These are phyloP conservation scores for Agrostemma githago DNA, from an alignment of 148 eudicot genomes.

Conservation along the genomic window DNA sequence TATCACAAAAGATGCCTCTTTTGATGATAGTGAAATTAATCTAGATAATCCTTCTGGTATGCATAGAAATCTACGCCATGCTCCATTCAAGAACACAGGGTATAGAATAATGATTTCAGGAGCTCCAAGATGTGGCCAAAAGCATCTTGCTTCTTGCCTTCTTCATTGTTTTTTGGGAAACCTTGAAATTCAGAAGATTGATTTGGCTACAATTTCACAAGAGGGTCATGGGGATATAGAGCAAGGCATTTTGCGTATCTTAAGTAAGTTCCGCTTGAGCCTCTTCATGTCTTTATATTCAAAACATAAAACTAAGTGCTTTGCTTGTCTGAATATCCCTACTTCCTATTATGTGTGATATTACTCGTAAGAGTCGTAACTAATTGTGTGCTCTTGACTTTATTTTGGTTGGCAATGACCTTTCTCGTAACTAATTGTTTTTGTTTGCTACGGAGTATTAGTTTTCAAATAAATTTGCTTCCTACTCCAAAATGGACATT, in stretches of 20 bases:
- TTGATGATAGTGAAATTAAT: slow-evolving; percentile 27
- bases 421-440: neutral
- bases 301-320: slow-evolving; percentile 18
- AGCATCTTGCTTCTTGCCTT: slow-evolving; percentile 88
- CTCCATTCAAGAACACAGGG: slow-evolving; percentile 48
- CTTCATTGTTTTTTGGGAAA: slow-evolving; percentile 81
- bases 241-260: slow-evolving; percentile 66
- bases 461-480: neutral
- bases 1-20: slow-evolving; percentile 26
- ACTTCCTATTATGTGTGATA: neutral
- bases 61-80: slow-evolving; percentile 34
- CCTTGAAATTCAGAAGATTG: slow-evolving; percentile 70
- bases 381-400: neutral
- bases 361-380: too few relatives aligned
- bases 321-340: neutral
- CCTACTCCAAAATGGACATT: neutral
- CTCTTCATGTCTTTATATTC: slow-evolving; percentile 18
- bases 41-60: slow-evolving; percentile 36
- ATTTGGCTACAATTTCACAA: slow-evolving; percentile 86
- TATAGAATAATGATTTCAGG: slow-evolving; percentile 76
- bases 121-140: slow-evolving; percentile 79
- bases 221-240: slow-evolving; percentile 78
- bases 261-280: slow-evolving; percentile 57
- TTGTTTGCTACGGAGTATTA: neutral
- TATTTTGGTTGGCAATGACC: slow-evolving; percentile 1